Evolutionary conservation across 2,329 filamentous ascomycete species (phyloP).

Genomic region (Pezicula carpinea): DNA sequence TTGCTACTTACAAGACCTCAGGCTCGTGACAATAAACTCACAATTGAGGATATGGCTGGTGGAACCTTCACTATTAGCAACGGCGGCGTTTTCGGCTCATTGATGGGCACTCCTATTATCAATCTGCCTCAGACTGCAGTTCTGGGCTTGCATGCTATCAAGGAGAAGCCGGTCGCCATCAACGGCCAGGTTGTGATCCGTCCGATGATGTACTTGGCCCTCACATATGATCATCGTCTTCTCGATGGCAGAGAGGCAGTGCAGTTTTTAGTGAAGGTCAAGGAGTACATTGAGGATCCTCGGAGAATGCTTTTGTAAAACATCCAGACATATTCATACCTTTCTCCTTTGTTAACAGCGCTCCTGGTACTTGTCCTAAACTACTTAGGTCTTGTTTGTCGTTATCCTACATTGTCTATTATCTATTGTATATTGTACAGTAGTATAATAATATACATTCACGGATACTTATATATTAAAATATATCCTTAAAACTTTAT

Average conservation of each 20-base stretch:
- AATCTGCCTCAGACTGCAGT: conserved; percentile 93
- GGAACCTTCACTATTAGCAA: conserved; percentile 98
- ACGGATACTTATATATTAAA: too few relatives aligned
- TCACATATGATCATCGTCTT: conserved; percentile 96
- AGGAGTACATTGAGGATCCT: conserved; percentile 96
- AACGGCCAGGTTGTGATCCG: conserved; percentile 94
- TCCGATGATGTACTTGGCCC: conserved; percentile 99
- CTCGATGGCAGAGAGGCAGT: conserved; percentile 93
- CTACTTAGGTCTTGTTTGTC: too few relatives aligned
- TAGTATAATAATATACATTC: too few relatives aligned
- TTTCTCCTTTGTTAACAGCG: conserved; percentile 1
- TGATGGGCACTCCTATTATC: conserved; percentile 98
- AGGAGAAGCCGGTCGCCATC: conserved; percentile 83
- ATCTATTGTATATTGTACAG: too few relatives aligned
- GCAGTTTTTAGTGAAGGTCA: conserved; percentile 93
- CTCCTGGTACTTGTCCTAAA: too few relatives aligned
- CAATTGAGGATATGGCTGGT: conserved; percentile 98
- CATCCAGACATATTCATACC: neutral
- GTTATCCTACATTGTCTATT: too few relatives aligned
- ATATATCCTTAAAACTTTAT: too few relatives aligned
- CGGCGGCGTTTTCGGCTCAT: conserved; percentile 91
- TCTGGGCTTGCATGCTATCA: conserved; percentile 91
- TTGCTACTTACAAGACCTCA: conserved; percentile 30
- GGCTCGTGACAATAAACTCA: conserved; percentile 94
- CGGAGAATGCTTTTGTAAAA: conserved; percentile 73